Evolutionary conservation across 2,329 filamentous ascomycete genomes (phyloP).

Genomic region (Penicillium sp.): DNA sequence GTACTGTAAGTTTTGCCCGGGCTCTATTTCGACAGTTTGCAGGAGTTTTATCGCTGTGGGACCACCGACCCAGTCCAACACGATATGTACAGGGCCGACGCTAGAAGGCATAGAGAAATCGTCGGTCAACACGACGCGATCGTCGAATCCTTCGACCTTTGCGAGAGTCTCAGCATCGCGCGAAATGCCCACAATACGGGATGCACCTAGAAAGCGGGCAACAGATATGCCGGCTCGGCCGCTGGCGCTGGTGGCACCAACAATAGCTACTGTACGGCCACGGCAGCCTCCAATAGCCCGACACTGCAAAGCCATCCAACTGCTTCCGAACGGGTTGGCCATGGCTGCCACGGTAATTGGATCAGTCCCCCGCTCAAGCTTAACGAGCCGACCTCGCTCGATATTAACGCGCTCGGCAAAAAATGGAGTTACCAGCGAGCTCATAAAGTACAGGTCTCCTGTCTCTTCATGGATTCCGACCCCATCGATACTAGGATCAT

Average conservation of each 20-base stretch:
- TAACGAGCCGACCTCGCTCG: neutral
- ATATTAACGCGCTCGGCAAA: neutral
- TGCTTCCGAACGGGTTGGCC: neutral
- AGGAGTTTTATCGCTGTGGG: neutral
- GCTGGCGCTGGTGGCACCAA: neutral
- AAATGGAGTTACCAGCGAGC: neutral
- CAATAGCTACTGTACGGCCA: neutral
- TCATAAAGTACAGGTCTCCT: neutral
- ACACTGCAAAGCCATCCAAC: conserved; percentile 1
- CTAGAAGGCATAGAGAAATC: neutral
- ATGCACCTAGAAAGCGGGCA: neutral
- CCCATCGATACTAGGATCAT: neutral
- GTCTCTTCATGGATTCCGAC: neutral
- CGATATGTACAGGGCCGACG: neutral
- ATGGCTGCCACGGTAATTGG: neutral
- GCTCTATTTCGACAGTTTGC: neutral
- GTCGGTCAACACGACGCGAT: neutral
- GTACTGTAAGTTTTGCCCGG: neutral
- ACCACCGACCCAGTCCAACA: neutral
- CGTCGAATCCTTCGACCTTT: neutral
- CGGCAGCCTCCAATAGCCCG: neutral
- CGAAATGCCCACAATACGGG: neutral
- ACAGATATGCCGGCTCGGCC: neutral
- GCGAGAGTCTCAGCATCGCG: neutral
- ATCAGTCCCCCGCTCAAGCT: neutral